phyloP scores from a whole-genome alignment of 176 grass and related monocot species.

The Sorghum bicolor region Sorghum_bicolor_NCBIv3 NC_012870.2:14783001-14783500 shows the following conservation, averaged over 20 bases:
- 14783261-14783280: conserved; percentile 12
- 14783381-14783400: conserved; percentile 30
- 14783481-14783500: not conserved
- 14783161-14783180: conserved; percentile 35
- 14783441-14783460: not conserved
- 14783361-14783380: conserved; percentile 31
- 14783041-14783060: conserved; percentile 24
- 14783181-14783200: conserved; percentile 44
- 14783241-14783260: conserved; percentile 44
- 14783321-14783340: conserved; percentile 40
- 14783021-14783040: conserved; percentile 18
- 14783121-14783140: conserved; percentile 5
- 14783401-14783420: not conserved
- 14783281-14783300: conserved; percentile 42
- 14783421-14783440: not conserved
- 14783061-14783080: not conserved
- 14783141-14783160: conserved; percentile 8
- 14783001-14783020: not conserved
- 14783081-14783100: not conserved
- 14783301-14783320: conserved; percentile 39
- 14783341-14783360: conserved; percentile 41
- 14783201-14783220: conserved; percentile 39
- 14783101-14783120: not conserved
- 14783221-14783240: conserved; percentile 46
- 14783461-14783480: not conserved